Evolutionary conservation across 306 rosid species (phyloP).

Genomic region (Sphenostylis stenocarpa): DNA sequence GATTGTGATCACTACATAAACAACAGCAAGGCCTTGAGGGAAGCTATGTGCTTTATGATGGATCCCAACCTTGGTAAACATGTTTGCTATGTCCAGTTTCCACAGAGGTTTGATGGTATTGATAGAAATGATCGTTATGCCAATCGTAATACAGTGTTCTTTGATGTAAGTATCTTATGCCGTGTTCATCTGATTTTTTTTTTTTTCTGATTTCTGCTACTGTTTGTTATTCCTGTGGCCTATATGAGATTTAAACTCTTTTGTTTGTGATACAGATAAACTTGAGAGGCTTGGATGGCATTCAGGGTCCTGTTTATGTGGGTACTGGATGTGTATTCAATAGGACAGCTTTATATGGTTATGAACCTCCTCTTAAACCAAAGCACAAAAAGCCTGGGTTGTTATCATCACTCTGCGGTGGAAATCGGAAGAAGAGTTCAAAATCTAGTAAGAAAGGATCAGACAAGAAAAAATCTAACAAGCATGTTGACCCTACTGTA

Average conservation of each 20-base stretch:
- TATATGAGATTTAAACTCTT: neutral
- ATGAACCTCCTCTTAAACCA: slow-evolving; percentile 89
- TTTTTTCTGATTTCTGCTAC: neutral
- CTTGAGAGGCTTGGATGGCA: slow-evolving; percentile 95
- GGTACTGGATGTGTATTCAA: slow-evolving; percentile 99
- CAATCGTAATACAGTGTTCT: slow-evolving; percentile 94
- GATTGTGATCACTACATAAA: slow-evolving; percentile 99
- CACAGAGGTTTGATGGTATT: slow-evolving; percentile 97
- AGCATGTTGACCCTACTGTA: slow-evolving; percentile 74
- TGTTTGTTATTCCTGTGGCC: neutral
- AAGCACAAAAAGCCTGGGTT: slow-evolving; percentile 77
- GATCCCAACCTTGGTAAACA: slow-evolving; percentile 95
- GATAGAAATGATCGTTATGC: slow-evolving; percentile 95
- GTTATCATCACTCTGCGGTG: slow-evolving; percentile 71
- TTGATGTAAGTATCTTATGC: slow-evolving; percentile 65
- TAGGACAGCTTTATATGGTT: slow-evolving; percentile 89
- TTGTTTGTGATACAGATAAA: slow-evolving; percentile 64
- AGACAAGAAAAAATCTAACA: slow-evolving; percentile 77
- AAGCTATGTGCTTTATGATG: slow-evolving; percentile 98
- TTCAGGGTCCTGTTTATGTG: slow-evolving; percentile 98
- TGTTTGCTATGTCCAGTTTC: slow-evolving; percentile 95
- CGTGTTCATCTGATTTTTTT: neutral
- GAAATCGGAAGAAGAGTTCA: slow-evolving; percentile 68
- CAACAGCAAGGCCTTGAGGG: slow-evolving; percentile 96
- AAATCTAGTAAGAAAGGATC: slow-evolving; percentile 76